phyloP scores from a whole-genome alignment of 768 basidiomycete genomes.

The Wakefieldia striispora region DNA sequence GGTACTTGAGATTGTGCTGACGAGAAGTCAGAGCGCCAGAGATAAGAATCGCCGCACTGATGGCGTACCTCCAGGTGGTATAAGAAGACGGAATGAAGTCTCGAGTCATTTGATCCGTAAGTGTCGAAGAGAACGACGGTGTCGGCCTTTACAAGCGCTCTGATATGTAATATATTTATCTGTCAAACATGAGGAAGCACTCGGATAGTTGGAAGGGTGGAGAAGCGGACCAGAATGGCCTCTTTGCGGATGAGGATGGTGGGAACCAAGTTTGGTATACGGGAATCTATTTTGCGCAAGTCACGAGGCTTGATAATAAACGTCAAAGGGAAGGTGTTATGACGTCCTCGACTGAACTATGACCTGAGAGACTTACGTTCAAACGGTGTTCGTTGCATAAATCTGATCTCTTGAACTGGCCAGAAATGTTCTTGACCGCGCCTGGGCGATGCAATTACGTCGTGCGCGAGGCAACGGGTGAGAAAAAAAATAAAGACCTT shows the following conservation, averaged over 20 bases:
- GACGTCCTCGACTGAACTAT: constrained; percentile 13
- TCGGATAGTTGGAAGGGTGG: not conserved
- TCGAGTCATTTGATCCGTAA: constrained; percentile 82
- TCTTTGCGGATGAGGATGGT: constrained; percentile 88
- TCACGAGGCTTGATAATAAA: constrained; percentile 73
- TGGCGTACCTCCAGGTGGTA: constrained; percentile 76
- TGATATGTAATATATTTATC: constrained; percentile 93
- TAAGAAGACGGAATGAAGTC: constrained; percentile 82
- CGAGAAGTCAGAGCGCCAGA: constrained; percentile 11
- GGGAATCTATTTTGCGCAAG: constrained; percentile 93
- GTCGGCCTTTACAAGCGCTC: constrained; percentile 92
- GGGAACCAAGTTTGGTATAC: constrained; percentile 91
- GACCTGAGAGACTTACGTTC: constrained; percentile 61
- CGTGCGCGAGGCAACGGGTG: constrained; percentile 10
- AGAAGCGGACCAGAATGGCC: constrained; percentile 73
- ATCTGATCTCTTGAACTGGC: constrained; percentile 88
- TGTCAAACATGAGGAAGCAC: constrained; percentile 30
- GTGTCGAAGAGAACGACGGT: constrained; percentile 90
- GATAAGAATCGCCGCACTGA: constrained; percentile 9
- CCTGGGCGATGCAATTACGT: constrained; percentile 47
- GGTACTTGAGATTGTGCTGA: constrained; percentile 82
- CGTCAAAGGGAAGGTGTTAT: constrained; percentile 22
- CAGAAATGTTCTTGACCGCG: constrained; percentile 82
- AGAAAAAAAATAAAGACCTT: constrained; percentile 50
- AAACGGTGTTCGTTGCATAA: constrained; percentile 84